A percentile compares a stretch with the other conserved stretches of the same genome.
Evolutionary conservation across 75 land plant species (phyloP).

Genomic region (Cryptomeria japonica): DNA sequence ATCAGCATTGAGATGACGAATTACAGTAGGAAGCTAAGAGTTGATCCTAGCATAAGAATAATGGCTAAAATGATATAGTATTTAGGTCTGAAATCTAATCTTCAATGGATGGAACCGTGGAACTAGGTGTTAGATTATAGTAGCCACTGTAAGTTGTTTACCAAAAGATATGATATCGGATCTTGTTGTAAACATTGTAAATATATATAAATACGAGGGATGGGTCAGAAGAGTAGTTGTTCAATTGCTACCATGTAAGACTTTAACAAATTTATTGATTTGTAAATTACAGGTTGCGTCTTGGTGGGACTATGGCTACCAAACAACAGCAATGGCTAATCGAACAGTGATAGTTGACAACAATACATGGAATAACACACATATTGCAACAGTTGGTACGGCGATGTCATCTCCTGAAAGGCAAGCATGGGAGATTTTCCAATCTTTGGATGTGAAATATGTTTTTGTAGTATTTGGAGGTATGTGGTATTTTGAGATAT

Average conservation of each 20-base stretch:
- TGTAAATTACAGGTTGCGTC: slow-evolving; percentile 82
- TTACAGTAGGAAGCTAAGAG: background rate
- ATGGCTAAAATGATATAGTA: background rate
- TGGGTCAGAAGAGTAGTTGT: background rate
- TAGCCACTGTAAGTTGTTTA: background rate
- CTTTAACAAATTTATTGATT: background rate
- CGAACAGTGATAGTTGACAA: slow-evolving; percentile 98
- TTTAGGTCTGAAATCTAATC: background rate
- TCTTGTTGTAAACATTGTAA: background rate
- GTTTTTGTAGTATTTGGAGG: slow-evolving; percentile 99
- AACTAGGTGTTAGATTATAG: background rate
- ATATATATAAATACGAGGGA: background rate
- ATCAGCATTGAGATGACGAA: background rate
- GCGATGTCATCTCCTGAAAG: slow-evolving; percentile 99
- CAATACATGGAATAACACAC: slow-evolving; percentile 99
- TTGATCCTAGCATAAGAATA: background rate
- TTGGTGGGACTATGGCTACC: slow-evolving; percentile 99
- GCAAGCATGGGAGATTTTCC: slow-evolving; percentile 97
- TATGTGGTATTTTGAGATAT: slow-evolving; percentile 18
- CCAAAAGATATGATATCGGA: background rate
- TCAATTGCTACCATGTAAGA: background rate
- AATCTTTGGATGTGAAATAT: slow-evolving; percentile 96
- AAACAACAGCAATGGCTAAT: slow-evolving; percentile 99
- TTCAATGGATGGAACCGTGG: background rate
- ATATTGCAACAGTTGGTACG: slow-evolving; percentile 99